A percentile compares a stretch with the other conserved stretches of the same genome.
phyloP scores from a whole-genome alignment of 2,329 filamentous ascomycete genomes.

The Trichocomaceae sp. region DNA sequence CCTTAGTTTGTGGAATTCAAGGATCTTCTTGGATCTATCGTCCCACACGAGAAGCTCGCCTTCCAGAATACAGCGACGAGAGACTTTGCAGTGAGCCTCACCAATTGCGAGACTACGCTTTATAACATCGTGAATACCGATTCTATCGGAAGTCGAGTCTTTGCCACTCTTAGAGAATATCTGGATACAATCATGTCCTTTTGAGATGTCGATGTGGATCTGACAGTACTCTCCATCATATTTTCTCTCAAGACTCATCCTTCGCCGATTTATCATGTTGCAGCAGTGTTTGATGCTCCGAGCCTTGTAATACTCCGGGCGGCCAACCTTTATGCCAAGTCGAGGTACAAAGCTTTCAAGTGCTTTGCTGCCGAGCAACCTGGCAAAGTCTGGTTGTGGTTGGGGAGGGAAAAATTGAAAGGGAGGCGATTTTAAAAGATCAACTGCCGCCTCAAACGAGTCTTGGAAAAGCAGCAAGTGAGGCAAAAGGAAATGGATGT shows the following conservation, averaged over 20 bases:
- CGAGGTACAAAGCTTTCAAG: slow-evolving; percentile 46
- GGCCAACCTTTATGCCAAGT: slow-evolving; percentile 58
- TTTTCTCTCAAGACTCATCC: slow-evolving; percentile 71
- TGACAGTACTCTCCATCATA: slow-evolving; percentile 89
- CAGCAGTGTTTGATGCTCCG: slow-evolving; percentile 69
- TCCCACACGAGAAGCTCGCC: slow-evolving; percentile 77
- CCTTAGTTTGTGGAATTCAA: slow-evolving; percentile 75
- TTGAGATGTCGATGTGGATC: slow-evolving; percentile 67
- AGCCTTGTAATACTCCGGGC: slow-evolving; percentile 59
- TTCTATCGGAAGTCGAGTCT: slow-evolving; percentile 70
- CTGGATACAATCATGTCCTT: slow-evolving; percentile 52
- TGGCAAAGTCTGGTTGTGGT: slow-evolving; percentile 27
- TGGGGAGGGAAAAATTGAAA: slow-evolving; percentile 32
- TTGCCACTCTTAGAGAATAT: slow-evolving; percentile 93
- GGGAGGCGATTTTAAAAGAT: slow-evolving; percentile 42
- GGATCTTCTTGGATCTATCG: slow-evolving; percentile 56
- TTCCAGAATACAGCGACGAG: slow-evolving; percentile 66
- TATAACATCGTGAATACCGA: slow-evolving; percentile 57
- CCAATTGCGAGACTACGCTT: slow-evolving; percentile 59
- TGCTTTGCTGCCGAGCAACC: slow-evolving; percentile 27
- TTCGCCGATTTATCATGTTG: slow-evolving; percentile 53
- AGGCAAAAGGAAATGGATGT: slow-evolving; percentile 64
- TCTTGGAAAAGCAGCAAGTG: slow-evolving; percentile 64
- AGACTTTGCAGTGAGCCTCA: slow-evolving; percentile 51
- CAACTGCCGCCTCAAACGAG: slow-evolving; percentile 56